Percentiles rank a stretch among this genome's conserved stretches.
phyloP scores from a whole-genome alignment of 495 filamentous ascomycete species.

The Xylaria castorea region DNA sequence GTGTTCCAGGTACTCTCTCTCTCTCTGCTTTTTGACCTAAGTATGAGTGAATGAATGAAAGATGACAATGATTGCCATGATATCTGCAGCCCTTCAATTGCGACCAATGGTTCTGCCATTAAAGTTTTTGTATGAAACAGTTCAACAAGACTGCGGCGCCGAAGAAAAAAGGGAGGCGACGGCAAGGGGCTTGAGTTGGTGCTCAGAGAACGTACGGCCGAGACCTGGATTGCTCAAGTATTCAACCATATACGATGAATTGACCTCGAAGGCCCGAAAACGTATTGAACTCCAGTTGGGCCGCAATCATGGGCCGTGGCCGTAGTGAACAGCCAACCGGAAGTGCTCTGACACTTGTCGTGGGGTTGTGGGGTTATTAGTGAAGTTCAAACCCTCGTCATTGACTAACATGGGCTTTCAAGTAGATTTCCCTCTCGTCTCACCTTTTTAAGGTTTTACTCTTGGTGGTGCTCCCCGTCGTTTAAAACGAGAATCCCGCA shows the following conservation, averaged over 20 bases:
- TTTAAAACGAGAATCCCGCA: background rate
- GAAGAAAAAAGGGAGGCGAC: background rate
- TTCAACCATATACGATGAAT: background rate
- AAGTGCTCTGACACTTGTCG: slow-evolving; percentile 39
- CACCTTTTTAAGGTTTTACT: background rate
- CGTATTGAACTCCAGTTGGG: slow-evolving; percentile 23
- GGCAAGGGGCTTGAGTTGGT: background rate
- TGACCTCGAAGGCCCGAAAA: background rate
- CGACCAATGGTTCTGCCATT: background rate
- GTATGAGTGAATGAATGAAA: background rate
- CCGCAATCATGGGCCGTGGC: slow-evolving; percentile 35
- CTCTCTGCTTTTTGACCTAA: background rate
- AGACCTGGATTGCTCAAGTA: background rate
- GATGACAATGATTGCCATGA: background rate
- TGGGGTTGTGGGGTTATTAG: slow-evolving; percentile 37
- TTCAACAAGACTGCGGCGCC: background rate
- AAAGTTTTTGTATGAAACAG: background rate
- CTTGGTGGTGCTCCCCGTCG: background rate
- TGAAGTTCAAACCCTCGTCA: slow-evolving; percentile 20
- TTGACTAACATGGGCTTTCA: background rate
- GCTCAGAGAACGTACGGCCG: background rate
- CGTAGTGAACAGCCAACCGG: slow-evolving; percentile 36
- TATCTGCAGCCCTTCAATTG: background rate
- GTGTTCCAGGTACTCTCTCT: background rate
- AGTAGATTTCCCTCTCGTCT: slow-evolving; percentile 14